Percentiles rank a stretch among this genome's conserved stretches.
Evolutionary conservation across 2,329 filamentous ascomycete species (phyloP).

Genomic region (Ophiostoma piceae): DNA sequence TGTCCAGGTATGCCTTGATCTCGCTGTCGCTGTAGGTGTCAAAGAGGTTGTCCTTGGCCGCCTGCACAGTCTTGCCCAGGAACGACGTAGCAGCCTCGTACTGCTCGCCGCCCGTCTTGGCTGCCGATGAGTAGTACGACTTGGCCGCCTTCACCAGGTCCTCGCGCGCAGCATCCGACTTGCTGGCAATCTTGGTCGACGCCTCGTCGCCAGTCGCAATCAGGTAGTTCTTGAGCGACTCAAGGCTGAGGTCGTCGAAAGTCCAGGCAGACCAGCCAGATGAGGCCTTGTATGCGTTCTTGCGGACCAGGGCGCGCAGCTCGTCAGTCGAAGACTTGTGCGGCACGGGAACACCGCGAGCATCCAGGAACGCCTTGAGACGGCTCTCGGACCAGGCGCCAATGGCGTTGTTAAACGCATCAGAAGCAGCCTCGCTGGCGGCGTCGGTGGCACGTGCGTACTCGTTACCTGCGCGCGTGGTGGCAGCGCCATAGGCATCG

Average conservation of each 20-base stretch:
- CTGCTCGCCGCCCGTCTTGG: slow-evolving; percentile 49
- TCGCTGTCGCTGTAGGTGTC: slow-evolving; percentile 69
- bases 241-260: slow-evolving; percentile 69
- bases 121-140: slow-evolving; percentile 55
- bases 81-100: slow-evolving; percentile 69
- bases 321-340: slow-evolving; percentile 67
- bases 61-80: slow-evolving; percentile 58
- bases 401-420: slow-evolving; percentile 61
- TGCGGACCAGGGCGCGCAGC: slow-evolving; percentile 67
- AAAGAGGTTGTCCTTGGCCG: slow-evolving; percentile 62
- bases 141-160: slow-evolving; percentile 64
- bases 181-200: slow-evolving; percentile 56
- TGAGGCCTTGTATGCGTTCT: slow-evolving; percentile 64
- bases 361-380: slow-evolving; percentile 72
- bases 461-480: slow-evolving; percentile 68
- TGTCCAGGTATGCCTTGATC: slow-evolving; percentile 73
- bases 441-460: slow-evolving; percentile 71
- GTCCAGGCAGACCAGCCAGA: slow-evolving; percentile 68
- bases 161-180: slow-evolving; percentile 63
- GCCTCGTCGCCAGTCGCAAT: slow-evolving; percentile 47
- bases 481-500: slow-evolving; percentile 63
- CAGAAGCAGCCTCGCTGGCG: slow-evolving; percentile 55
- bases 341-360: slow-evolving; percentile 69
- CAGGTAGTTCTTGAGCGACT: slow-evolving; percentile 62
- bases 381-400: slow-evolving; percentile 67